Base-by-base conservation (phyloP, 345 rosid species). In the Eucalyptus cladocalyx region DNA sequence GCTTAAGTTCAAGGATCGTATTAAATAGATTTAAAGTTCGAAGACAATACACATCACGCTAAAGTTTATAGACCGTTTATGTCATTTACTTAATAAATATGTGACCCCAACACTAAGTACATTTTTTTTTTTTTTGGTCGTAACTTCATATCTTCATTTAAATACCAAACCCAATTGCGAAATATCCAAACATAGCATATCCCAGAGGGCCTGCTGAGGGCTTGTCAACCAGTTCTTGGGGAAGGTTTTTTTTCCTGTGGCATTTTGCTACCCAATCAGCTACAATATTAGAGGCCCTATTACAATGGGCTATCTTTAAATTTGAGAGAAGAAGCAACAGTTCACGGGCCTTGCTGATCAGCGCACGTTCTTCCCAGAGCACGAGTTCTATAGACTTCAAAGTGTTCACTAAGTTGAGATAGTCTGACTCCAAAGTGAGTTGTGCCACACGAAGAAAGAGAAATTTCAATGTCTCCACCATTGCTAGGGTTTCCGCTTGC, bases 1-100 rank as follows among this genome's bases (percentile, higher is more conserved):
- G 62, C 7, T 23, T 24, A 9, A 56, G 2, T 56, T 56, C 1
- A 56, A 26, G 1, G 3, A 56, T 56, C 0, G 1, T 23, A 56
- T 56, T 24, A 26, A 9, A 4, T 19, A 23, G 3, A 56, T 24
- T 56, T 56, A 56, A 56, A 56, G 62, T 56, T 56, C 6, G 5
- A 56, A 5, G 30, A 56, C 2, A 56, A 56, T 4, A 56, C 13
- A 56, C 3, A 56, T 56, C 12, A 26, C 6, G 62, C 30, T 2
- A 56, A 24, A 56, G 6, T 24, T 56, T 8, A 9, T 23, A 24
- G 12, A 56, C 3, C 1, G 12, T 56, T 24, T 56, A 9, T 56
- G 28, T 9, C 2, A 24, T 56, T 56, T 56, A 24, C 30, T 56
- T 23, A 56, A 23, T 56, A 2, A 24, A 4, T 24, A 4, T 56